Base-by-base conservation (phyloP, 2,329 filamentous ascomycete genomes). In the Cercospora brassicicola region DNA sequence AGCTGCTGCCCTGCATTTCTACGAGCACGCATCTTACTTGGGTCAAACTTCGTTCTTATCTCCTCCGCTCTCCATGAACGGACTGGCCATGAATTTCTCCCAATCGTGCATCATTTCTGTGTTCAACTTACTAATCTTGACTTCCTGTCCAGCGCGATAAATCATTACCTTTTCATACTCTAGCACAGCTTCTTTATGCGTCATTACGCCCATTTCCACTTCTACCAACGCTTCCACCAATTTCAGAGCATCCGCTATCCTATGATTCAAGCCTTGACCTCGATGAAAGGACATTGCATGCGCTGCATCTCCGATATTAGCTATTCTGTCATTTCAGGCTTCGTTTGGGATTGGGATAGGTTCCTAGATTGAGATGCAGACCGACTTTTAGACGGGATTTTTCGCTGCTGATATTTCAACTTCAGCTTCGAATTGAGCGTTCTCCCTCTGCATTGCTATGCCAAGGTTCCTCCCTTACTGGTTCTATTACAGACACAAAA, bases 91-190 rank as follows among this genome's bases (percentile, higher is more conserved):
- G 15, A 69, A 26, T 23, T 53, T 56, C 15, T 63, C 68, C 68
- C 65, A 67, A 23, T 67, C 65, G 31, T 69, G 68, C 68, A 69
- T 65, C 68, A 67, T 69, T 20, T 69, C 68, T 11, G 65, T 69
- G 36, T 67, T 69, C 59, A 66, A 48, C 23, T 60, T 63, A 20
- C 65, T 63, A 2, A 67, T 30, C 3, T 8, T 48, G 8, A 69
- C 64, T 30, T 69, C 64, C 28, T 67, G 56, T 3, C 67, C 67
- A 1, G 67, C 65, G 0, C 68, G 45, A 31, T 45, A n/a, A 42
- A 69, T 65, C 68, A 69, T 69, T 57, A 63, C 68, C 7, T 15
- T 26, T n/a, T 69, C 65, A 13, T 67, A 65, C 15, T 60, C 65
- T 28, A 23, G 23, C 15, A 69, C 28, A 9, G 67, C 64, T 15